phyloP scores from a whole-genome alignment of 805 yeast species.

The Pichia exigua region DNA sequence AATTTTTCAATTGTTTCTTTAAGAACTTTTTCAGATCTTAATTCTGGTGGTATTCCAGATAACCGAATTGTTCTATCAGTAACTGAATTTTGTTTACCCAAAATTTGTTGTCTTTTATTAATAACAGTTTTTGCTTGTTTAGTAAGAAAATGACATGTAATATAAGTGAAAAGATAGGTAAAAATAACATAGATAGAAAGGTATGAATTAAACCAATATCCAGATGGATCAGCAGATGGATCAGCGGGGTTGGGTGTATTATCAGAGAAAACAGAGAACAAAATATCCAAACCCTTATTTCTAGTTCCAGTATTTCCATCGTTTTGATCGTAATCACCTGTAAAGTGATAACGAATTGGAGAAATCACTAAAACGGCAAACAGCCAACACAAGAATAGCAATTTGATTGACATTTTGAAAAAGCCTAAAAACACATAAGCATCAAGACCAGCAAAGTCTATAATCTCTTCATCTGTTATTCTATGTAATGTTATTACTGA shows the following conservation, averaged over 20 bases:
- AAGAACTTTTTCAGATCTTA: slow-evolving; percentile 64
- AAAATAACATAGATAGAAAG: slow-evolving; percentile 83
- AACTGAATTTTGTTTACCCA: slow-evolving; percentile 81
- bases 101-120: slow-evolving; percentile 64
- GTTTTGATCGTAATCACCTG: slow-evolving; percentile 69
- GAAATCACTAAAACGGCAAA: slow-evolving; percentile 71
- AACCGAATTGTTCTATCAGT: slow-evolving; percentile 87
- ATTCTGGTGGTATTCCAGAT: slow-evolving; percentile 80
- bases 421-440: slow-evolving; percentile 88
- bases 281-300: too few species aligned
- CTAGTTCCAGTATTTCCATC: slow-evolving; percentile 25
- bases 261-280: not conserved
- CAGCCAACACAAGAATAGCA: slow-evolving; percentile 54
- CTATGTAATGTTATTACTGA: slow-evolving; percentile 35
- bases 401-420: slow-evolving; percentile 78
- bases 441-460: slow-evolving; percentile 89
- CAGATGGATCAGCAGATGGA: slow-evolving; percentile 24
- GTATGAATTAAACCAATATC: slow-evolving; percentile 33
- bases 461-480: slow-evolving; percentile 65
- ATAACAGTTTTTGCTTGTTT: slow-evolving; percentile 70
- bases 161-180: slow-evolving; percentile 75
- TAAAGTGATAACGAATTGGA: slow-evolving; percentile 75
- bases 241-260: not conserved
- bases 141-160: slow-evolving; percentile 53
- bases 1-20: slow-evolving; percentile 69